A percentile compares a stretch with the other conserved stretches of the same genome.
Evolutionary conservation across 2,329 filamentous ascomycete species (phyloP).

Genomic region (Aspergillus luchuensis): DNA sequence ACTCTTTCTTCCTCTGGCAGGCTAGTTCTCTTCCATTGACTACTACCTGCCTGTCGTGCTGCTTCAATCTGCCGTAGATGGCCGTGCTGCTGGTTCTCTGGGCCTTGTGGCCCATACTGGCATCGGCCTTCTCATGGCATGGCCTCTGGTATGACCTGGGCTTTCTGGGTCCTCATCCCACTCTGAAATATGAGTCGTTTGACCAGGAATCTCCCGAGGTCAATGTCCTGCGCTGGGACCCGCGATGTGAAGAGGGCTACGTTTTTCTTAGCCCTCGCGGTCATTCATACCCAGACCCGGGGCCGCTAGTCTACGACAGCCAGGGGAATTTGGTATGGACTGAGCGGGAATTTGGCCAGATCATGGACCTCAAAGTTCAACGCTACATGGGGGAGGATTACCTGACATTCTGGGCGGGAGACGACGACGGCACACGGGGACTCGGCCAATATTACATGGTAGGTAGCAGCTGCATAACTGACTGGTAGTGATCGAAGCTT

Average conservation of each 20-base stretch:
- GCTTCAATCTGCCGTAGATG: background rate
- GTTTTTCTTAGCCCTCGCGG: slow-evolving; percentile 43
- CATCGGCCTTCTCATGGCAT: slow-evolving; percentile 17
- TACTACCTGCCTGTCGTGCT: background rate
- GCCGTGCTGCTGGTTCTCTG: slow-evolving; percentile 8
- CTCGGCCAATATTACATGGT: slow-evolving; percentile 34
- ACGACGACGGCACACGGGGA: slow-evolving; percentile 50
- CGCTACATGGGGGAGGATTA: slow-evolving; percentile 47
- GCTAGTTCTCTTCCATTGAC: background rate
- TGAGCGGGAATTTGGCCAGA: slow-evolving; percentile 38
- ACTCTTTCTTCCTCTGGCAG: background rate
- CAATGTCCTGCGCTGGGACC: slow-evolving; percentile 21
- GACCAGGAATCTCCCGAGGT: slow-evolving; percentile 14
- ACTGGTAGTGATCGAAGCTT: slow-evolving; percentile 23
- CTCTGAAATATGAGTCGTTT: slow-evolving; percentile 15
- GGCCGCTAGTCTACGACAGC: slow-evolving; percentile 44
- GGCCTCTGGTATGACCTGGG: slow-evolving; percentile 20
- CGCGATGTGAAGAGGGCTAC: slow-evolving; percentile 40
- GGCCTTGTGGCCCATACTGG: slow-evolving; percentile 6
- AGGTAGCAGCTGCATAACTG: slow-evolving; percentile 14
- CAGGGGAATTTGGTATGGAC: slow-evolving; percentile 34
- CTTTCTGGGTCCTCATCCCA: slow-evolving; percentile 17
- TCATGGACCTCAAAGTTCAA: slow-evolving; percentile 52
- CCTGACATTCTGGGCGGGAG: slow-evolving; percentile 53
- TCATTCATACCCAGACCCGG: slow-evolving; percentile 34